phyloP scores from a whole-genome alignment of 2,329 filamentous ascomycete species.

The Sordariomycetes sp. region DNA sequence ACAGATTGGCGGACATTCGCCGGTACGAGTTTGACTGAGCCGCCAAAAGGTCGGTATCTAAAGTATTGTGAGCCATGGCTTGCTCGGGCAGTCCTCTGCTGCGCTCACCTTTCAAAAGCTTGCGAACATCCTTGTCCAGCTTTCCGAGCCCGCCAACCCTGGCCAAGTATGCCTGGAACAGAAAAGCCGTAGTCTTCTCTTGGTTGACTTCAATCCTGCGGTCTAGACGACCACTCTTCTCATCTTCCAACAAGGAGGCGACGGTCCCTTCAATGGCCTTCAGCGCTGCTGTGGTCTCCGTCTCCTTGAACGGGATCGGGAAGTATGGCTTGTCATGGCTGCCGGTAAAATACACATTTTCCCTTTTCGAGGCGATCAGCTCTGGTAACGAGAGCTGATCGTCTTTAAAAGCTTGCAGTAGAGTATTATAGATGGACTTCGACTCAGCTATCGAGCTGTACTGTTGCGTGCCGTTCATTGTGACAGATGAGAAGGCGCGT shows the following conservation, averaged over 20 bases:
- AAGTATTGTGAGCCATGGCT: not conserved
- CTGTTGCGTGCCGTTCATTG: constrained; percentile 2
- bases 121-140: constrained; percentile 22
- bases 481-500: too few species aligned
- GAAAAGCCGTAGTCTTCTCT: constrained; percentile 33
- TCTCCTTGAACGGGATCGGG: constrained; percentile 37
- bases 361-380: constrained; percentile 8
- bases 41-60: constrained; percentile 62
- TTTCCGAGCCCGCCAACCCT: constrained; percentile 27
- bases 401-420: constrained; percentile 14
- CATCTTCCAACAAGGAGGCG: constrained; percentile 20
- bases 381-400: constrained; percentile 16
- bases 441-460: constrained; percentile 17
- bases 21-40: constrained; percentile 66
- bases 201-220: constrained; percentile 19
- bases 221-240: constrained; percentile 8
- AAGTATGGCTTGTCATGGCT: constrained; percentile 29
- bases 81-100: not conserved
- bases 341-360: constrained; percentile 21
- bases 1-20: constrained; percentile 64
- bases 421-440: constrained; percentile 12
- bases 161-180: constrained; percentile 24
- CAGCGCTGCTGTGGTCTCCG: constrained; percentile 30
- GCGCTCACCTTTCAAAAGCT: constrained; percentile 17
- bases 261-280: constrained; percentile 31